phyloP scores from a whole-genome alignment of 768 basidiomycete species.

The Rhodosporidiobolus sp. region DNA sequence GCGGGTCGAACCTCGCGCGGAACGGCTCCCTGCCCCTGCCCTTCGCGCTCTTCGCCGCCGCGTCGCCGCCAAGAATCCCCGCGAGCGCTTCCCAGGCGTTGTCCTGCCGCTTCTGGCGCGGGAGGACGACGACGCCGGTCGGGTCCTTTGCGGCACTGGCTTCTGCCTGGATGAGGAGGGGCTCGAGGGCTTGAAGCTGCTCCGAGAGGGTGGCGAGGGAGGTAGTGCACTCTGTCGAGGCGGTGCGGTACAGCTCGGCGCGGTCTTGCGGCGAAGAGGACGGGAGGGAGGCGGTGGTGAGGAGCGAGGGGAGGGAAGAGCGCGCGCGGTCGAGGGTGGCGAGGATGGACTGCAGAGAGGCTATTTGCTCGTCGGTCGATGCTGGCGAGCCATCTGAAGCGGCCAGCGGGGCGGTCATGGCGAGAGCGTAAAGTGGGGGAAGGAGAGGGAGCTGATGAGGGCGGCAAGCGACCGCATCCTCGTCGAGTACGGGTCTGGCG shows the following conservation, averaged over 20 bases:
- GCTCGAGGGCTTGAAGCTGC: constrained; percentile 5
- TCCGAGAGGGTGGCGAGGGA: not conserved
- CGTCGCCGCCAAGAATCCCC: not conserved
- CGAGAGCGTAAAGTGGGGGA: too few relatives aligned
- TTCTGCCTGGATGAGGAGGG: not conserved
- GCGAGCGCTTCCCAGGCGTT: not conserved
- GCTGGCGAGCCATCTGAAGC: not conserved
- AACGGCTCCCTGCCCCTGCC: not conserved
- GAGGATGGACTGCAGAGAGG: constrained; percentile 12
- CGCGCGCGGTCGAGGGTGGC: constrained; percentile 8
- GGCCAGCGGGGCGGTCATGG: too few relatives aligned
- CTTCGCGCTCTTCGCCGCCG: not conserved
- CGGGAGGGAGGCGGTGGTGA: not conserved
- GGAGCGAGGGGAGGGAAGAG: constrained; percentile 14
- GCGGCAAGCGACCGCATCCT: too few relatives aligned
- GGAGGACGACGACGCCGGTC: constrained; percentile 3
- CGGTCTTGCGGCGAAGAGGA: not conserved
- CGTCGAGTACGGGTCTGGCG: too few relatives aligned
- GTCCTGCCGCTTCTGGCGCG: not conserved
- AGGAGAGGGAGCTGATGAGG: too few relatives aligned
- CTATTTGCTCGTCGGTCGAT: not conserved
- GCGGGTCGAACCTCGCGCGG: not conserved
- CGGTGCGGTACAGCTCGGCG: constrained; percentile 15
- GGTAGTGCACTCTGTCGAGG: constrained; percentile 10
- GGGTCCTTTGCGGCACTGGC: not conserved